Percentiles rank a stretch among this genome's conserved stretches.
phyloP scores from a whole-genome alignment of 345 rosid genomes.

The Excoecaria agallocha region DNA sequence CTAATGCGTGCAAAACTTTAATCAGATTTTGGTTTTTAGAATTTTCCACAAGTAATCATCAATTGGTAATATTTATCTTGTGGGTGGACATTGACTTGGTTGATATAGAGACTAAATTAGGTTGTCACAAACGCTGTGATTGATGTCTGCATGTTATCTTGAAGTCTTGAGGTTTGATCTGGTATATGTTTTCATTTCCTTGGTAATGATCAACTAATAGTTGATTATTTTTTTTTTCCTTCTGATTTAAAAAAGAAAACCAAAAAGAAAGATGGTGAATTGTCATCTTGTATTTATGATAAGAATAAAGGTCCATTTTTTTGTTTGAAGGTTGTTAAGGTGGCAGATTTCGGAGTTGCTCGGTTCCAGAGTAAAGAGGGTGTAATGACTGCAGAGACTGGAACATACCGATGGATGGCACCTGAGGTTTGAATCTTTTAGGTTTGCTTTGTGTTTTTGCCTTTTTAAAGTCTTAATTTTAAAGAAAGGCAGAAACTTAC shows the following conservation, averaged over 20 bases:
- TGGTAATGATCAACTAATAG: neutral
- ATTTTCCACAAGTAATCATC: neutral
- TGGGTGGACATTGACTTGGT: neutral
- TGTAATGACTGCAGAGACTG: constrained; percentile 80
- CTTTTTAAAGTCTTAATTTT: constrained; percentile 4
- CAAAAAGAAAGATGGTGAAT: no score
- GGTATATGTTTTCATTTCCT: neutral
- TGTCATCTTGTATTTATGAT: neutral
- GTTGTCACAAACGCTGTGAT: neutral
- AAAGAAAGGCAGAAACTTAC: neutral
- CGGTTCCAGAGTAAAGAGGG: constrained; percentile 67
- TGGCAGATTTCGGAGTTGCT: constrained; percentile 79
- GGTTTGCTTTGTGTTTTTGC: neutral
- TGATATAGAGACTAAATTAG: neutral
- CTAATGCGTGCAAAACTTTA: neutral
- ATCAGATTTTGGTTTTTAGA: no score
- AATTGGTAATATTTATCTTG: neutral
- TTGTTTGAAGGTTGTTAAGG: constrained; percentile 61
- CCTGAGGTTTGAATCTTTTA: constrained; percentile 58
- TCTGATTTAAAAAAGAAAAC: neutral
- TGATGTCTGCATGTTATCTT: neutral
- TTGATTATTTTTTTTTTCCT: neutral
- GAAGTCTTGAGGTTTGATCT: neutral
- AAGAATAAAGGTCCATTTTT: constrained; percentile 9
- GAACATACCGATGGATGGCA: constrained; percentile 90